Evolutionary conservation across 2,329 filamentous ascomycete genomes (phyloP).

Genomic region (Phoma sp.): DNA sequence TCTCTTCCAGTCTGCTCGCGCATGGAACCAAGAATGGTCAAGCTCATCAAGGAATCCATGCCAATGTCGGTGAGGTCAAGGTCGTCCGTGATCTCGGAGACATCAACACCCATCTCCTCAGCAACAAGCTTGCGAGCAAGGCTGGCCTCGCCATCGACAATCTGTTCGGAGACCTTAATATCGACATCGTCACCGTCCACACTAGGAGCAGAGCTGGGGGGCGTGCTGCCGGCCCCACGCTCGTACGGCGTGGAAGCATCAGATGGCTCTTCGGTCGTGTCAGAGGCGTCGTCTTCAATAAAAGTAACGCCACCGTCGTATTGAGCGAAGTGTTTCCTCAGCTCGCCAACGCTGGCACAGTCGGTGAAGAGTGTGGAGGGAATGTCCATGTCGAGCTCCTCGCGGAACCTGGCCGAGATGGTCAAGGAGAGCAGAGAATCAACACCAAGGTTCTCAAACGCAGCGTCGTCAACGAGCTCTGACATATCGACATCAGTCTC

Average conservation of each 20-base stretch:
- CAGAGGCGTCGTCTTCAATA: constrained; percentile 51
- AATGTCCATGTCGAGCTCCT: constrained; percentile 66
- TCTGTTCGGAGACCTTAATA: constrained; percentile 38
- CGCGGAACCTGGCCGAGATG: constrained; percentile 67
- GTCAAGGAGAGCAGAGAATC: constrained; percentile 67
- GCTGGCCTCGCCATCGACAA: constrained; percentile 50
- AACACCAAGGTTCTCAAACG: constrained; percentile 67
- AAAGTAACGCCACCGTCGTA: constrained; percentile 51
- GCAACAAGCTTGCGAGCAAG: constrained; percentile 58
- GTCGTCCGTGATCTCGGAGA: constrained; percentile 59
- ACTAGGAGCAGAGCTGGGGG: constrained; percentile 57
- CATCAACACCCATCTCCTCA: constrained; percentile 70
- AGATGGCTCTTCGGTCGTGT: constrained; percentile 47
- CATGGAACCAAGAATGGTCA: constrained; percentile 59
- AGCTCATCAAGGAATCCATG: constrained; percentile 61
- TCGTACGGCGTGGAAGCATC: constrained; percentile 53
- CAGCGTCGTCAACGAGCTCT: constrained; percentile 65
- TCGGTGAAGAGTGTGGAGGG: constrained; percentile 66
- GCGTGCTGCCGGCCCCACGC: constrained; percentile 52
- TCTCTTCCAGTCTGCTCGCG: constrained; percentile 59
- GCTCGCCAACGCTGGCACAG: constrained; percentile 64
- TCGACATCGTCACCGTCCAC: constrained; percentile 50
- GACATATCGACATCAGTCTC: constrained; percentile 67
- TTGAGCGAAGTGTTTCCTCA: constrained; percentile 63
- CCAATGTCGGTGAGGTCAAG: constrained; percentile 67